These are phyloP conservation scores for Penicillium malachiteum DNA, from an alignment of 495 filamentous ascomycete genomes.

Conservation along the genomic window DNA sequence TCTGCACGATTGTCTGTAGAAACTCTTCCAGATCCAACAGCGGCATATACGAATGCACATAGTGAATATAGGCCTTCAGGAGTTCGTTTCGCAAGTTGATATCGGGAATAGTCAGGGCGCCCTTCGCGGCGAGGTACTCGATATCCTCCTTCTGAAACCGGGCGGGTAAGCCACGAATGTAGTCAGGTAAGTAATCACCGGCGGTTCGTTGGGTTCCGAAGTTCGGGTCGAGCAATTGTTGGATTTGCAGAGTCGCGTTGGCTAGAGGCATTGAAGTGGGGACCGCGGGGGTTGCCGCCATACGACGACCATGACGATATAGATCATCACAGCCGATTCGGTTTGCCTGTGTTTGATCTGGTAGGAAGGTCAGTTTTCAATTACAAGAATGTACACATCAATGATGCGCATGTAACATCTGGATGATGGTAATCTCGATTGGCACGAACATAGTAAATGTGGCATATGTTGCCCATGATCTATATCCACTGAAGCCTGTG, in stretches of 20 bases:
- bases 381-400: no score
- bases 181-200: constrained; percentile 56
- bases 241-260: constrained; percentile 40
- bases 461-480: constrained; percentile 51
- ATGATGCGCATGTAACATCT: no score
- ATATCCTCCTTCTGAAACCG: constrained; percentile 72
- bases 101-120: constrained; percentile 69
- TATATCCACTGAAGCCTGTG: constrained; percentile 40
- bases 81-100: constrained; percentile 68
- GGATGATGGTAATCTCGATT: no score
- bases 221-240: constrained; percentile 39
- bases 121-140: constrained; percentile 70
- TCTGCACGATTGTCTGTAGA: constrained; percentile 60
- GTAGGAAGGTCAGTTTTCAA: constrained; percentile 3
- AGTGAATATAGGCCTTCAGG: constrained; percentile 73
- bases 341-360: constrained; percentile 41
- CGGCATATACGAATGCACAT: constrained; percentile 89
- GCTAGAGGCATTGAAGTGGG: constrained; percentile 38
- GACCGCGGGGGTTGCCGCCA: constrained; percentile 40
- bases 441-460: constrained; percentile 42
- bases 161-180: constrained; percentile 69
- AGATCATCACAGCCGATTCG: constrained; percentile 35
- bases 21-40: constrained; percentile 75
- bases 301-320: constrained; percentile 31
- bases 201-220: constrained; percentile 31